Evolutionary conservation across 768 basidiomycete genomes (phyloP), one percentile per base, ranked within the genome.

Genomic region (Calocera viscosa): DNA sequence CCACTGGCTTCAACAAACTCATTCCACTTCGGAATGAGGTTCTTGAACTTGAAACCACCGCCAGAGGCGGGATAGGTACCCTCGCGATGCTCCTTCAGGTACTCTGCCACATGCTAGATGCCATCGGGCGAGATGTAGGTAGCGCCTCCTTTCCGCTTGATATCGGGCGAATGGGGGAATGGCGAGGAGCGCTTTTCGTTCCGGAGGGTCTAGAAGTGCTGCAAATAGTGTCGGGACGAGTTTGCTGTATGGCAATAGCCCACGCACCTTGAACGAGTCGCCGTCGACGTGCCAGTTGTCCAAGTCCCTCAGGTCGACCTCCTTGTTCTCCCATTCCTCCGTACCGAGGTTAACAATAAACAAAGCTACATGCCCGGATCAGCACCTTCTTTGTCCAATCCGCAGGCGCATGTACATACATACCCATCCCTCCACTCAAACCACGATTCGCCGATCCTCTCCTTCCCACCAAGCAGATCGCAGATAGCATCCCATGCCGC

Each of bases 271-370:
- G 49, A 39, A 24, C 19, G 33, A 66, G 66, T 74, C 69, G 35
- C 71, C 73, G 66, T 75, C 71, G 53, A 69, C 66, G 72, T 86
- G 85, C 85, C 85, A 87, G 69, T 86, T 85, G 67, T 81, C 79
- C 66, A 87, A 74, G 64, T 82, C 78, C 65, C 74, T 72, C 2
- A 82, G 82, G 34, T 74, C 70, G 19, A 80, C 70, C 80, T 79
- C 73, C 67, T 40, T 33, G 26, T 49, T 49, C 53, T 53, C 47
- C n/a, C 53, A 74, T 47, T 80, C 79, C 7, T 80, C 77, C 17
- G 76, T 79, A 26, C 85, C 85, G 22, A 87, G 75, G 71, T 86
- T 87, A 49, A 86, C 81, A 69, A 86, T 86, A 73, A 86, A 84
- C n/a, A n/a, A n/a, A n/a, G 34, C 81, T 81, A 47, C 66, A 67